Conservation (phyloP, 352 stramenopile species). For the Phytophthora parvispora region DNA sequence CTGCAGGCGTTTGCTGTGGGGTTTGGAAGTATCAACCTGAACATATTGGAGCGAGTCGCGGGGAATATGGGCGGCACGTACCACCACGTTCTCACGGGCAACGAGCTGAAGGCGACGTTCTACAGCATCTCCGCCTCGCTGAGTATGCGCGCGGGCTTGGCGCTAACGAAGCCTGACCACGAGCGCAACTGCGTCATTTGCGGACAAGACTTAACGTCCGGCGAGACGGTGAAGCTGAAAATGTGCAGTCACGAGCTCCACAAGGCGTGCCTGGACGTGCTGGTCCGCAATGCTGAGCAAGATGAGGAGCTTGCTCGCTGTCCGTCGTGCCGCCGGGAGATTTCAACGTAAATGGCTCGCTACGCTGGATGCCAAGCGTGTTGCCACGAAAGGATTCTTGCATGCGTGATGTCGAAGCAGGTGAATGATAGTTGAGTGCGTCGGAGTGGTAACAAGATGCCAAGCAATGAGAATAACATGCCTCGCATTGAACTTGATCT, state of each 20-base stretch:
- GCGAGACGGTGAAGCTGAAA: slow-evolving; percentile 51
- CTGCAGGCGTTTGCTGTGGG: slow-evolving; percentile 76
- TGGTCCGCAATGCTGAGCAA: slow-evolving; percentile 44
- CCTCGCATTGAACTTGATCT: neutral
- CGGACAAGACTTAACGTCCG: slow-evolving; percentile 60
- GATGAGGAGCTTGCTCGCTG: slow-evolving; percentile 32
- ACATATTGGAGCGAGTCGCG: slow-evolving; percentile 64
- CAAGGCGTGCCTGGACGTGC: slow-evolving; percentile 44
- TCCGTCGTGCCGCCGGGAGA: slow-evolving; percentile 36
- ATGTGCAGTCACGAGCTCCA: slow-evolving; percentile 68
- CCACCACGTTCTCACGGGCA: slow-evolving; percentile 66
- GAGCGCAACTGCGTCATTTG: slow-evolving; percentile 75
- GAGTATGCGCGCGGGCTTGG: slow-evolving; percentile 64
- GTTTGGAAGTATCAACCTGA: slow-evolving; percentile 77
- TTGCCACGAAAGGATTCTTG: neutral
- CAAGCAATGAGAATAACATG: neutral
- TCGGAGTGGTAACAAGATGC: neutral
- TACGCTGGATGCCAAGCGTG: neutral
- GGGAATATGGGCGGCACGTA: slow-evolving; percentile 69
- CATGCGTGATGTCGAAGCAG: slow-evolving; percentile 10
- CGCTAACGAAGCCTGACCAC: slow-evolving; percentile 64
- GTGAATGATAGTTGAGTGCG: slow-evolving; percentile 1
- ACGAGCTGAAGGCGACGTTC: slow-evolving; percentile 82
- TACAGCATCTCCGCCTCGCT: slow-evolving; percentile 81
- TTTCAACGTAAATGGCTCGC: slow-evolving; percentile 25